phyloP scores from a whole-genome alignment of 2,329 filamentous ascomycete species.

The Hymenoscyphus repandus region DNA sequence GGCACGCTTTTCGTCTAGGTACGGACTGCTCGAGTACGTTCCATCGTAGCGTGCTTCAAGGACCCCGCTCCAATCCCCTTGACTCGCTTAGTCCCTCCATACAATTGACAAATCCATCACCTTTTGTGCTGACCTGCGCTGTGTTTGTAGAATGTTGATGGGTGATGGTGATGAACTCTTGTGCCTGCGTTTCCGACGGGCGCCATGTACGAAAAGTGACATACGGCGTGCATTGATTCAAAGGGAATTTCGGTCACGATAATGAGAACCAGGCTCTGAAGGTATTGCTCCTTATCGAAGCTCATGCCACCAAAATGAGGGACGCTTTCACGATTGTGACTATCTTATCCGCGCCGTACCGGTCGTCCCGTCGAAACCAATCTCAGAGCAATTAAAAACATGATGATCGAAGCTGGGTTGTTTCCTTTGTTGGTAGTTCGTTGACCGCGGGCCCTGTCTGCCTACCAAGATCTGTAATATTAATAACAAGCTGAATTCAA shows the following conservation, averaged over 20 bases:
- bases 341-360: background rate
- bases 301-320: background rate
- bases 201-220: background rate
- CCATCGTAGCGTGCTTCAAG: background rate
- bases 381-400: background rate
- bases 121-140: background rate
- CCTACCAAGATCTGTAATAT: background rate
- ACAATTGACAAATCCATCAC: no score
- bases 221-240: no score
- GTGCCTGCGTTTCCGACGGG: background rate
- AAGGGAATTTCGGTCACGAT: background rate
- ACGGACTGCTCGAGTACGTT: no score
- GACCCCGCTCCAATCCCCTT: background rate
- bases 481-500: background rate
- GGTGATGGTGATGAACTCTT: background rate
- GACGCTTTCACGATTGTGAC: background rate
- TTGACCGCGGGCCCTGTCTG: background rate
- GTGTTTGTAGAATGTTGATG: background rate
- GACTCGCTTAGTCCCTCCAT: no score
- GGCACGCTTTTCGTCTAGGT: slow-evolving; percentile 9
- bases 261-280: background rate
- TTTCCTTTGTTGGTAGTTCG: background rate
- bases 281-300: background rate
- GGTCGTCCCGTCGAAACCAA: background rate
- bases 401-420: background rate